Evolutionary conservation across 495 filamentous ascomycete genomes (phyloP).

Genomic region (Cenococcum geophilum): DNA sequence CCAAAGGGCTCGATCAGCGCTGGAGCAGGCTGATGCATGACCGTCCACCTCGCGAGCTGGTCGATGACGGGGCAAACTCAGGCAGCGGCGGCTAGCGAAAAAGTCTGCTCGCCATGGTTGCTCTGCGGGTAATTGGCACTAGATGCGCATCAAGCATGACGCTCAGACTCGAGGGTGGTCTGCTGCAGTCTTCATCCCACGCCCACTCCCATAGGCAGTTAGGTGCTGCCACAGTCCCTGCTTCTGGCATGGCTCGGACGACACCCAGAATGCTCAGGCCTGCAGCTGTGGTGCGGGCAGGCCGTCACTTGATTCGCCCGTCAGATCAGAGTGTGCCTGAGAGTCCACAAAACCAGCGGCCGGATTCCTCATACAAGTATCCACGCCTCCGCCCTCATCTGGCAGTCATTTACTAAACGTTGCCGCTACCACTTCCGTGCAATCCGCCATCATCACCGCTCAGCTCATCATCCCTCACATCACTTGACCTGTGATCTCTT

Average conservation of each 20-base stretch:
- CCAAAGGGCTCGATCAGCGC: neutral
- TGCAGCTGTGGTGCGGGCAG: neutral
- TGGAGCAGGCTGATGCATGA: neutral
- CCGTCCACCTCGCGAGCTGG: neutral
- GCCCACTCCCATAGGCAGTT: neutral
- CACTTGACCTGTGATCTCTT: neutral
- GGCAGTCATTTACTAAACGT: neutral
- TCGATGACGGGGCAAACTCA: slow-evolving; percentile 5
- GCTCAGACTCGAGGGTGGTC: neutral
- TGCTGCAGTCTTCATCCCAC: neutral
- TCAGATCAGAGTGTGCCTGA: neutral
- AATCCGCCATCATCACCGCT: neutral
- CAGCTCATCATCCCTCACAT: slow-evolving; percentile 1
- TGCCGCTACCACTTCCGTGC: neutral
- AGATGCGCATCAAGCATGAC: slow-evolving; percentile 1
- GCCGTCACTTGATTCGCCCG: slow-evolving; percentile 6
- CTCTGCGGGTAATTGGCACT: slow-evolving; percentile 2
- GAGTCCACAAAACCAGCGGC: neutral
- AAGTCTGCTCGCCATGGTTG: neutral
- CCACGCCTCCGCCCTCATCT: neutral
- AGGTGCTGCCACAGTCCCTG: neutral
- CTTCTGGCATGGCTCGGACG: neutral
- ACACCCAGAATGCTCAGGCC: slow-evolving; percentile 2
- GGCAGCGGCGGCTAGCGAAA: slow-evolving; percentile 8
- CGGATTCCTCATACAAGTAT: slow-evolving; percentile 4